Evolutionary conservation across 2,329 filamentous ascomycete genomes (phyloP).

Genomic region (Fusarium piperis): DNA sequence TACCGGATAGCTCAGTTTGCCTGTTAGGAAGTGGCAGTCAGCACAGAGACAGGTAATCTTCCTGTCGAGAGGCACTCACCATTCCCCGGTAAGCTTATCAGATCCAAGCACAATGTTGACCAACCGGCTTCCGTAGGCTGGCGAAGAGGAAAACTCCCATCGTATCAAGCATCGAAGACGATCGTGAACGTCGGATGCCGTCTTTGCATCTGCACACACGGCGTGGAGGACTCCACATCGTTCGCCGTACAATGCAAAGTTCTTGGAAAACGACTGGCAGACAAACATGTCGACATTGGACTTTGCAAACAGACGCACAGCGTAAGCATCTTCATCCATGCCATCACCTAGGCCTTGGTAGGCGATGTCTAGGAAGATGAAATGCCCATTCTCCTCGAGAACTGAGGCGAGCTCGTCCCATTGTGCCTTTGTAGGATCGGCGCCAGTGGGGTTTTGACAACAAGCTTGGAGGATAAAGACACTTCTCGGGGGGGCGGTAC

Average conservation of each 20-base stretch:
- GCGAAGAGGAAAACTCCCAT: constrained; percentile 27
- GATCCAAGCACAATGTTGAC: constrained; percentile 19
- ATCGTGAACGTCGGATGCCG: constrained; percentile 9
- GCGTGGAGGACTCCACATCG: constrained; percentile 43
- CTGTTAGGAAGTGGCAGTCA: not conserved
- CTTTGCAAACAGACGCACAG: constrained; percentile 39
- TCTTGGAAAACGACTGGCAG: constrained; percentile 53
- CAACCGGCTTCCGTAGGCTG: constrained; percentile 23
- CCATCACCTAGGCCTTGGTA: constrained; percentile 50
- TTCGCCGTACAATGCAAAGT: constrained; percentile 51
- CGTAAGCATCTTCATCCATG: constrained; percentile 46
- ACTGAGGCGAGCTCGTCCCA: constrained; percentile 42
- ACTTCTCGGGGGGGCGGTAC: constrained; percentile 42
- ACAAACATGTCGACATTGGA: constrained; percentile 45
- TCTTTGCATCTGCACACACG: constrained; percentile 4
- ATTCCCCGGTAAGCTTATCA: constrained; percentile 1
- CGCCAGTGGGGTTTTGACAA: constrained; percentile 51
- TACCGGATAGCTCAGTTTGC: not conserved
- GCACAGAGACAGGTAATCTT: not conserved
- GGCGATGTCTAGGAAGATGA: constrained; percentile 50
- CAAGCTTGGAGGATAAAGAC: constrained; percentile 50
- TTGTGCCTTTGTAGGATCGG: constrained; percentile 45
- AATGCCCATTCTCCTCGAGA: constrained; percentile 22
- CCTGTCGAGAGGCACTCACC: not conserved
- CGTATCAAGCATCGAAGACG: constrained; percentile 25